Conservation (phyloP, 2,329 filamentous ascomycete genomes). For the Fusarium sororula region DNA sequence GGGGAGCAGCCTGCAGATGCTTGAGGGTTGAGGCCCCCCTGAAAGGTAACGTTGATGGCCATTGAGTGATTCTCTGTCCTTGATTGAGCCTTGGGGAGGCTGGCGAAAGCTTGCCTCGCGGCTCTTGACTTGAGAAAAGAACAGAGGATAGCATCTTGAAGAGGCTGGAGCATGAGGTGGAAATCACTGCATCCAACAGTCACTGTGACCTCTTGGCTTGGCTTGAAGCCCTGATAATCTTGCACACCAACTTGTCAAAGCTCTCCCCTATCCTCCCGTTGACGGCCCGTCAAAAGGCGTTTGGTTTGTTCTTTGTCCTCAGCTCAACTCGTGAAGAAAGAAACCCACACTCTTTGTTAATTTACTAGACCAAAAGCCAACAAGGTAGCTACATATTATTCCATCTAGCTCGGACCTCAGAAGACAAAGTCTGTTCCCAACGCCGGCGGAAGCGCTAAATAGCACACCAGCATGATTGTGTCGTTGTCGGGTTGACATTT, state of each 20-base stretch:
- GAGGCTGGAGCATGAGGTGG: neutral
- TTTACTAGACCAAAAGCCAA: conserved; percentile 1
- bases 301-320: conserved; percentile 21
- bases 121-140: neutral
- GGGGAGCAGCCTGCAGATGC: conserved; percentile 15
- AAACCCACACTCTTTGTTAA: neutral
- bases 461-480: conserved; percentile 20
- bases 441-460: conserved; percentile 26
- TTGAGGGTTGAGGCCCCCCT: conserved; percentile 19
- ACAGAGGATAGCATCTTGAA: neutral
- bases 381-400: neutral
- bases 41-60: conserved; percentile 14
- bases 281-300: conserved; percentile 13
- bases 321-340: conserved; percentile 1
- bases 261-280: conserved; percentile 20
- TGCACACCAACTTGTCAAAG: conserved; percentile 13
- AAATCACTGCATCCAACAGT: neutral
- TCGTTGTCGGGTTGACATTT: conserved; percentile 40
- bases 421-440: conserved; percentile 12
- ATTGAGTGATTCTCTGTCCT: neutral
- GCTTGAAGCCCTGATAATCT: neutral
- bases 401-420: conserved; percentile 14
- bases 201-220: neutral
- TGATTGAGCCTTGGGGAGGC: neutral
- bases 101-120: conserved; percentile 6